These are phyloP conservation scores for Acanthamoeba lenticulata DNA, from an alignment of 208 protist species.

Conservation along the genomic window DNA sequence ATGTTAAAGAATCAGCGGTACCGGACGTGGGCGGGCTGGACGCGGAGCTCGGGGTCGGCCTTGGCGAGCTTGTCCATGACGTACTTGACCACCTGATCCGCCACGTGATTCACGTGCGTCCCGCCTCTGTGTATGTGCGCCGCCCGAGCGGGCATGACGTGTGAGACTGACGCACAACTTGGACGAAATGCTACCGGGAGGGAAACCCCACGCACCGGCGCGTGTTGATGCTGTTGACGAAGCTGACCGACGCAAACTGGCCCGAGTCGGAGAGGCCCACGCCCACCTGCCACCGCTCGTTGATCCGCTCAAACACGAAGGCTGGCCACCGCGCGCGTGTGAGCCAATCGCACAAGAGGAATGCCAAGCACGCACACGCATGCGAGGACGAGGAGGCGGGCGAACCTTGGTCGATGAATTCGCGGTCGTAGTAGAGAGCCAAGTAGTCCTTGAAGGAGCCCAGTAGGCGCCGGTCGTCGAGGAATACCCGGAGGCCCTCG, in stretches of 20 bases:
- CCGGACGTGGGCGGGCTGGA: slow-evolving; percentile 86
- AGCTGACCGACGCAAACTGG: slow-evolving; percentile 98
- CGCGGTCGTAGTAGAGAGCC: neutral
- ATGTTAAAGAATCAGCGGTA: neutral
- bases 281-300: slow-evolving; percentile 98
- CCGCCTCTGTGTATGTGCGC: slow-evolving; percentile 98
- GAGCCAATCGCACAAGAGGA: slow-evolving; percentile 97
- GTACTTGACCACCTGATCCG: slow-evolving; percentile 82
- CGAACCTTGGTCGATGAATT: neutral
- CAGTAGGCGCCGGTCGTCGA: slow-evolving; percentile 91
- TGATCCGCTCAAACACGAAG: slow-evolving; percentile 82
- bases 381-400: too few relatives aligned
- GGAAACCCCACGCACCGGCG: slow-evolving; percentile 62
- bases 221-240: slow-evolving; percentile 99
- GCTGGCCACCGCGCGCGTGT: slow-evolving; percentile 26
- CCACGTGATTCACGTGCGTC: slow-evolving; percentile 95
- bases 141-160: too few relatives aligned
- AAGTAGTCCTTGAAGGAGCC: neutral
- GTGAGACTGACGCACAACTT: neutral
- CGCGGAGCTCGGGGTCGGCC: slow-evolving; percentile 82
- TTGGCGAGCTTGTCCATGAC: slow-evolving; percentile 97
- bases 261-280: slow-evolving; percentile 91
- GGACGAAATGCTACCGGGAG: neutral
- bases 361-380: too few relatives aligned
- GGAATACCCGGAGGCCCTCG: slow-evolving; percentile 91